These are phyloP conservation scores for Cladochytrium replicatum DNA, from an alignment of 192 early-diverging fungal species.

Conservation along the genomic window DNA sequence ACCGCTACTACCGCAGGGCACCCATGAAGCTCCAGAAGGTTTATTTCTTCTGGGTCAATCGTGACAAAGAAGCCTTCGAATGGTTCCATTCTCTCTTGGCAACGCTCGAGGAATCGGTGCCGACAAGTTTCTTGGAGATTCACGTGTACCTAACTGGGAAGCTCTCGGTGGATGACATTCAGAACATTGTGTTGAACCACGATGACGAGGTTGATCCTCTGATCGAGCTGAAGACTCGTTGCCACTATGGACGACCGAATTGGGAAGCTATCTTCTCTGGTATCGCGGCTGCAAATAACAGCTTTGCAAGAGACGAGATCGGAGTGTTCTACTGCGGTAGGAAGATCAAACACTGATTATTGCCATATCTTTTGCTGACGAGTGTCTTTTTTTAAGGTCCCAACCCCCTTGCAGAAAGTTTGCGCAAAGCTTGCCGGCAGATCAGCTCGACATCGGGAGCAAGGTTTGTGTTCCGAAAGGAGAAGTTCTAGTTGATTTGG, in stretches of 20 bases:
- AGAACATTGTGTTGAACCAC: slow-evolving; percentile 25
- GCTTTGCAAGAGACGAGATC: slow-evolving; percentile 62
- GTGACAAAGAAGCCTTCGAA: no score
- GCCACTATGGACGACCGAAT: slow-evolving; percentile 75
- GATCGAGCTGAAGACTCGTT: no score
- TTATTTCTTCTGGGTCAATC: no score
- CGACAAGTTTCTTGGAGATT: no score
- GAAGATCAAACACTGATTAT: no score
- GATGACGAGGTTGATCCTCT: slow-evolving; percentile 54
- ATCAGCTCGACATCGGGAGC: no score
- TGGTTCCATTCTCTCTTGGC: slow-evolving; percentile 56
- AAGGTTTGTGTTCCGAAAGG: slow-evolving; percentile 68
- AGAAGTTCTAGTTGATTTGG: slow-evolving; percentile 37
- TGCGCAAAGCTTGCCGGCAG: slow-evolving; percentile 49
- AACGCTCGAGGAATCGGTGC: slow-evolving; percentile 72
- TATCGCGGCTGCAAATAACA: slow-evolving; percentile 27
- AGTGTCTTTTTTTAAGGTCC: slow-evolving; percentile 86
- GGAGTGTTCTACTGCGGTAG: slow-evolving; percentile 88
- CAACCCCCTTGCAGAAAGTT: slow-evolving; percentile 48
- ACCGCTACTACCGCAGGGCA: slow-evolving; percentile 25
- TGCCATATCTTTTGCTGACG: no score
- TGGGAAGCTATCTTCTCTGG: slow-evolving; percentile 62
- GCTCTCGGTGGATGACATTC: background rate
- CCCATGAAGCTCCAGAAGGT: no score
- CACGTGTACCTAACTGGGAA: no score